Evolutionary conservation across 148 eudicot species (phyloP), one percentile per base, ranked within the genome.

Genomic region (Persicaria tinctoria): DNA sequence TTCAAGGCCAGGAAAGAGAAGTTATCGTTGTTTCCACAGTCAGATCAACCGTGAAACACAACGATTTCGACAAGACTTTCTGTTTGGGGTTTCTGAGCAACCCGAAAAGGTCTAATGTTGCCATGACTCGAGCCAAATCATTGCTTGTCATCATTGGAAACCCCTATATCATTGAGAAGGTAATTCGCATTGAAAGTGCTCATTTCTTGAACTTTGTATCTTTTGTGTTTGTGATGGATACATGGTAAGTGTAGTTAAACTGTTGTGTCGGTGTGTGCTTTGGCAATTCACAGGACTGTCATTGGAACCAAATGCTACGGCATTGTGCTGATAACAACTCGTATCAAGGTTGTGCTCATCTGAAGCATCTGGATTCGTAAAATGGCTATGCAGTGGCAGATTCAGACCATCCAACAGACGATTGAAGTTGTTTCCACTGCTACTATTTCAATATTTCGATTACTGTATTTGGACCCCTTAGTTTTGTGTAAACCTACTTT

Each of bases 31-130:
- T 95, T 63, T 95, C 99, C n/a, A 95, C 99, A 3, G 99, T 95
- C 6, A 78, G 97, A 27, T 95, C 99, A 4, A 95, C 99, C 2
- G 47, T 95, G 75, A 89, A 85, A 68, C 96, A 95, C 76, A 88
- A 95, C 44, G 91, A 90, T 8, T 87, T 88, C 76, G 99, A 95
- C 82, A 85, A 56, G 76, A 79, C 78, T 54, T 84, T 85, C 77
- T 90, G 82, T 80, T 80, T 95, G 84, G 99, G 99, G 48, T 95
- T 95, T 74, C 82, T 95, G 77, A 92, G 99, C 85, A 92, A 92
- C 81, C 91, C 93, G 0, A 92, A 85, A 76, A 85, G 99, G 84
- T 95, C 90, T 74, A 95, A 95, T 78, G 99, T 95, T 54, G 96
- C 99, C 48, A 87, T 90, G 62, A 95, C 99, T 48, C 85, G 99